Conservation (phyloP, 164 flowering plant species). For the Macadamia tetraphylla region DNA sequence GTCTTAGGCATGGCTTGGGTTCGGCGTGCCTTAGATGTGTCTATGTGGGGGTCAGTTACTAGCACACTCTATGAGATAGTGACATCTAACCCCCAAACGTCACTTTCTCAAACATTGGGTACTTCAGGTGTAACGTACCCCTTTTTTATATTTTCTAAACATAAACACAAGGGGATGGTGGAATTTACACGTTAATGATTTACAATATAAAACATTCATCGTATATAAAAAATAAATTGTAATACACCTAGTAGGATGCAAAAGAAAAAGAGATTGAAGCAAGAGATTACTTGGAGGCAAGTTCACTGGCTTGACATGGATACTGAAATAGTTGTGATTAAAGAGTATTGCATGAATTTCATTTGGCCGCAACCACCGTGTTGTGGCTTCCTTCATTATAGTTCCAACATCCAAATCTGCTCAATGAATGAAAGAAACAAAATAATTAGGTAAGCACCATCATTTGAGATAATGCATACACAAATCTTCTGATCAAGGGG, state of each 20-base stretch:
- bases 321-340: constrained; percentile 50
- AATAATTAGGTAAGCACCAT: constrained; percentile 1
- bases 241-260: not conserved
- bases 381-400: constrained; percentile 58
- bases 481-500: not conserved
- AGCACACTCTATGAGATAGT: too few species aligned
- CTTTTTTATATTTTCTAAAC: not conserved
- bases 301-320: constrained; percentile 73
- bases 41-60: too few species aligned
- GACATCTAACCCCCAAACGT: too few species aligned
- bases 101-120: too few species aligned
- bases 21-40: too few species aligned
- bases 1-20: too few species aligned
- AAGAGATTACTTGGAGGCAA: constrained; percentile 58
- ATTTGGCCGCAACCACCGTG: constrained; percentile 86
- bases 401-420: constrained; percentile 69
- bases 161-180: not conserved
- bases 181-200: not conserved
- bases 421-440: constrained; percentile 11
- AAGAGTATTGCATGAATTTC: constrained; percentile 84
- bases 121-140: too few species aligned
- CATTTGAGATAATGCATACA: not conserved
- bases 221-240: not conserved
- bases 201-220: not conserved
- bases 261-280: constrained; percentile 1